Evolutionary conservation across 805 yeast genomes (phyloP), one percentile per base, ranked within the genome.

Genomic region (Cyberlindnera xylosilytica): DNA sequence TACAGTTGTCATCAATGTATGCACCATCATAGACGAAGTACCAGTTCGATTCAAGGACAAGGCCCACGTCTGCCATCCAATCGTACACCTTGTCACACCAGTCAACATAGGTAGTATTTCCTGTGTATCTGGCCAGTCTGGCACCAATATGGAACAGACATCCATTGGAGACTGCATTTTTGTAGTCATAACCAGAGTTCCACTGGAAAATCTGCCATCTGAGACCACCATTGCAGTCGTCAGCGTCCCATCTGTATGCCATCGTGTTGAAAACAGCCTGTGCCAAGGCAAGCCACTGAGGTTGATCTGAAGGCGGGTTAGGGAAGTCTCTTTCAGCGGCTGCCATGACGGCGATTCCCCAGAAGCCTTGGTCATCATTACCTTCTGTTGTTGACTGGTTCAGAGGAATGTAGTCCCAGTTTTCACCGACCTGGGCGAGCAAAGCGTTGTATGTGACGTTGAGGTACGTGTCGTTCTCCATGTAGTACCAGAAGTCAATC

Each of bases 141-240:
- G 95, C 93, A 19, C 87, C 90, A 32, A 87, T 65, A 51, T 83
- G 80, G 73, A 88, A 87, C 40, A 88, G 64, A 51, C 86, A 78
- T 3, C 95, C 95, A 61, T 87, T 87, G n/a, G 93, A 76, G 51
- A 87, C 85, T n/a, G 90, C 67, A 66, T 88, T 88, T 62, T 87
- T 87, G 65, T 87, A 87, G 61, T 83, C 80, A 62, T 87, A 87
- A 47, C 96, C 96, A 7, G 86, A 71, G 62, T 88, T 88, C 88
- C 89, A 87, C 40, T 83, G 74, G 66, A 84, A 88, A 51, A 87
- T 88, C 69, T 87, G 96, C 96, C 96, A 87, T 65, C 96, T 76
- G 44, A 87, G 70, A 2, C 96, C 96, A 39, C 96, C 96, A 33
- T 64, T 71, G 61, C 87, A 81, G 54, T 66, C 47, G 3, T 50